Base-by-base conservation (phyloP, 2,329 filamentous ascomycete species). In the Colletotrichum sidae region DNA sequence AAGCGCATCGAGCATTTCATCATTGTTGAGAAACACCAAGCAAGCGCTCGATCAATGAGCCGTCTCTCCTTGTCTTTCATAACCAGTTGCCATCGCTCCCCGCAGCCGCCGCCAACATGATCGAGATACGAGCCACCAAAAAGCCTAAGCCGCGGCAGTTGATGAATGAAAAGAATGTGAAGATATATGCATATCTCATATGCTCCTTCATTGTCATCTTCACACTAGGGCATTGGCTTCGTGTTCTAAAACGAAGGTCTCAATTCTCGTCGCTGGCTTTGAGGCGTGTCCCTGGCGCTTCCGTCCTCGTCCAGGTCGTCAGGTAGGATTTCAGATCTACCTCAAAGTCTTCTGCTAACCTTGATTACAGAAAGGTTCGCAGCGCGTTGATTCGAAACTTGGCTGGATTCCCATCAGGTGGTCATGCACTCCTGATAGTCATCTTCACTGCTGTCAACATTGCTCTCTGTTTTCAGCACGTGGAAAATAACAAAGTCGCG, bases 401-500 rank as follows among this genome's bases (percentile, higher is more conserved):
- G 1, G 25, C 47, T 35, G 38, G 47, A 4, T 59, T 53, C 38
- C 47, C 56, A 6, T 52, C 56, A 2, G 47, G 56, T 10, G 78
- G 74, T 7, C 77, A 80, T 60, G 70, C 71, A 0, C 35, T 72
- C 8, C 51, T 76, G 9, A 68, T 75, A 39, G 39, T 69, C 13
- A 47, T 70, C 3, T 81, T 76, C 45, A 13, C 76, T 2, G 69
- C 68, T 8, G 71, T 79, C 54, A 80, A 80, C 51, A 12, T 78
- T 8, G 60, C 74, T 12, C 60, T 74, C 37, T 69, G 72, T 12
- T 78, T 81, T 42, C 71, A 71, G 10, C 74, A 77, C 55, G 61
- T 76, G 11, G 71, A 79, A 61, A 73, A 73, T 65, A 47, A 69
- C 1, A 64, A 74, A 35, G 67, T 69, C 34, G 70, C 72, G 39